phyloP scores from a whole-genome alignment of 208 protist species.

The Tritrichomonas foetus region DNA sequence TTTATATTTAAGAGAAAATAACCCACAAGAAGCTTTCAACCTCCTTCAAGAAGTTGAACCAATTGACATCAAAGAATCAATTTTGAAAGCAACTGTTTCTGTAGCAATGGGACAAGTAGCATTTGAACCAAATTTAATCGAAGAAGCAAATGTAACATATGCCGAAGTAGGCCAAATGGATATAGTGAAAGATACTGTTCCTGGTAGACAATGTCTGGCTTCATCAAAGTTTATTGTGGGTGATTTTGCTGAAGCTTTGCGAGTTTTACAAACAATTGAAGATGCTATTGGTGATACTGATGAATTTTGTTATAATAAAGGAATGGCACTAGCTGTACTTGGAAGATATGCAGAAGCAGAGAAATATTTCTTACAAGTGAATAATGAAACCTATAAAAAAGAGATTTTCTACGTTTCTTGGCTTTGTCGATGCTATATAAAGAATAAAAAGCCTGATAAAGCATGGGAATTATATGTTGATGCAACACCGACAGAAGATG shows the following conservation, averaged over 20 bases:
- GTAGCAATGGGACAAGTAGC: not conserved
- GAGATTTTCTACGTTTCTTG: not conserved
- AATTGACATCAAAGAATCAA: not conserved
- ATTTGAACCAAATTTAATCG: not conserved
- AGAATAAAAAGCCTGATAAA: not conserved
- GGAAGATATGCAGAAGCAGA: not conserved
- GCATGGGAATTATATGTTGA: not conserved
- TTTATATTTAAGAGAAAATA: not conserved
- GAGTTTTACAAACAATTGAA: not conserved
- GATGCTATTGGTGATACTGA: not conserved
- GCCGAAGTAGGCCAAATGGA: conserved; percentile 9
- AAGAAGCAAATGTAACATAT: not conserved
- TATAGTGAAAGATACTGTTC: not conserved
- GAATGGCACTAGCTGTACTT: not conserved
- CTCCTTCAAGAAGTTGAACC: not conserved
- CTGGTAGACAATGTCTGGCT: not conserved
- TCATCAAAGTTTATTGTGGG: not conserved
- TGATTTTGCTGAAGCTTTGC: not conserved
- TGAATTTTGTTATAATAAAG: conserved; percentile 28
- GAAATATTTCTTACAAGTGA: not conserved
- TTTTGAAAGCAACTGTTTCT: not conserved
- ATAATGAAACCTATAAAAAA: not conserved
- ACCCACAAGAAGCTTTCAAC: not conserved
- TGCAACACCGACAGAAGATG: not conserved
- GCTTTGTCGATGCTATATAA: conserved; percentile 22